Evolutionary conservation across 352 stramenopile genomes (phyloP).

Genomic region (Peronospora tabacina): DNA sequence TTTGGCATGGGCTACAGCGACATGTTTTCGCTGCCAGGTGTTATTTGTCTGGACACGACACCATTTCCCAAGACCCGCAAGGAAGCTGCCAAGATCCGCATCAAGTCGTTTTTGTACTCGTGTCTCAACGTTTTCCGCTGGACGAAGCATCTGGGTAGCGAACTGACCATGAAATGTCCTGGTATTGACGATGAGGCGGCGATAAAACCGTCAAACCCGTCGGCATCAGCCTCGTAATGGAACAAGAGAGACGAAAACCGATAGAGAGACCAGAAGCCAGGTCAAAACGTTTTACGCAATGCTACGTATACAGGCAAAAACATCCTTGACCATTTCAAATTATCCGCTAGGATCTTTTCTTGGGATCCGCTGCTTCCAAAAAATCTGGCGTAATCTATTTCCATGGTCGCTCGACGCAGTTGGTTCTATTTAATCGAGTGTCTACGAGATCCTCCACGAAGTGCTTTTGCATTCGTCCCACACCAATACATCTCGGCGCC

Average conservation of each 20-base stretch:
- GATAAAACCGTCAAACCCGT: slow-evolving; percentile 4
- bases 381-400: background rate
- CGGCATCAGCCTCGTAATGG: slow-evolving; percentile 1
- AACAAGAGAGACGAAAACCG: background rate
- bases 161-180: slow-evolving; percentile 69
- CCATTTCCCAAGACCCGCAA: slow-evolving; percentile 71
- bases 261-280: background rate
- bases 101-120: slow-evolving; percentile 72
- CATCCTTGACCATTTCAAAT: too few species aligned
- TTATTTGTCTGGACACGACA: slow-evolving; percentile 78
- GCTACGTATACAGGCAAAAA: too few species aligned
- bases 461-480: slow-evolving; percentile 76
- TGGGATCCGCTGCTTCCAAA: background rate
- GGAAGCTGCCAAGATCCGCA: slow-evolving; percentile 58
- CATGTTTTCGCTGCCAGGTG: slow-evolving; percentile 76
- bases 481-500: slow-evolving; percentile 67
- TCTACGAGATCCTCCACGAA: slow-evolving; percentile 57
- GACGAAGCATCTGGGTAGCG: slow-evolving; percentile 71
- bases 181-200: slow-evolving; percentile 5
- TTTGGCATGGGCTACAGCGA: slow-evolving; percentile 85
- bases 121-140: slow-evolving; percentile 60
- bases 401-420: slow-evolving; percentile 18
- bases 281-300: too few species aligned
- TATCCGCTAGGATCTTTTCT: too few species aligned
- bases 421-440: slow-evolving; percentile 63